Base-by-base conservation (phyloP, 108 stramenopile genomes). In the Bacterosira constricta region DNA sequence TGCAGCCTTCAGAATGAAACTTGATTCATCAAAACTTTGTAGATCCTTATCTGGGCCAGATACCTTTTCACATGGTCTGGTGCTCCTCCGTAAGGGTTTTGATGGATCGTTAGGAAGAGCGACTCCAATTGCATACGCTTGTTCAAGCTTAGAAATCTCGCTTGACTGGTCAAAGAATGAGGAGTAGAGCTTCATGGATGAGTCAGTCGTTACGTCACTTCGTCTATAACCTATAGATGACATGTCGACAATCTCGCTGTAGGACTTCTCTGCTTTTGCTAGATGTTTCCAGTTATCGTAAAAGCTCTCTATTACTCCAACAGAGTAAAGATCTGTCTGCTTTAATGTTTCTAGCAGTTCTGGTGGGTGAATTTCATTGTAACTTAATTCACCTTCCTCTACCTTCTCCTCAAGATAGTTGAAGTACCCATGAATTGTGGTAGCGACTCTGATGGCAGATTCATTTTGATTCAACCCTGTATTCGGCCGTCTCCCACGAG, bases 361-460 rank as follows among this genome's bases (percentile, higher is more conserved):
- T 32, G 81, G 68, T 27, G 76, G 61, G 8, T 42, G 4, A n/a
- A 42, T 11, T n/a, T 8, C 15, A 65, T 79, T 73, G 53, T 46
- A 79, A 39, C 59, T 80, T 63, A 35, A 66, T 61, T 58, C 84
- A 32, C 66, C 46, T 76, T 75, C 72, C 81, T 84, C 82, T 46
- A 70, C 45, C 41, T 71, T 63, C 62, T 85, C 55, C 44, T 88
- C 88, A 21, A 86, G 74, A 53, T 83, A 85, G 69, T 90, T 88
- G 54, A 86, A 85, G 54, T 91, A 87, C 53, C 88, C 92, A 47
- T 88, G 81, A 38, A 96, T 75, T 26, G 83, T 78, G 1, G 95
- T 88, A 5, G 88, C 77, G 37, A 96, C 88, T n/a, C 85, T 83
- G 31, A 92, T 82, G 26, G 95, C 95, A 41, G 90, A 90, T 41